Evolutionary conservation across 2,329 filamentous ascomycete genomes (phyloP), one percentile per base, ranked within the genome.

Genomic region (Akanthomyces dipterigenus): DNA sequence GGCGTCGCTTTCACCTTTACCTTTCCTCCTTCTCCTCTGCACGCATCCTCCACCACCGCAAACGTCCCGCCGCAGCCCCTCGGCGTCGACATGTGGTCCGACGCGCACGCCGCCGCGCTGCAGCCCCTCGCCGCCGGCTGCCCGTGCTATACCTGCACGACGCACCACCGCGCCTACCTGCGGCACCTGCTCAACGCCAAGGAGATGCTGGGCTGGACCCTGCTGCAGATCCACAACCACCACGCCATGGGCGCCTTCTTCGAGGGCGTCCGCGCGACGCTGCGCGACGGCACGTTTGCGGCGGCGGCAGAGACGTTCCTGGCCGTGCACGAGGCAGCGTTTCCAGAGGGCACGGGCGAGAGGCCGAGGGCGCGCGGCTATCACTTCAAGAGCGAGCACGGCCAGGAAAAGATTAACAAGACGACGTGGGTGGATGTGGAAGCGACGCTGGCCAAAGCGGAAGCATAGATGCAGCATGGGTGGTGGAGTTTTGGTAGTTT

Each of bases 161-260:
- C 83, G 20, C 93, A 98, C 73, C 91, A 96, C 74, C 81, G 88
- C 55, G 93, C 95, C 0, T 99, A 90, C 73, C 70, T 99, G 40
- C 88, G 92, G 65, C 95, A 99, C 73, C 81, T 98, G 1, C 83
- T 99, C 6, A 82, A 85, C 51, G 92, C 95, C 0, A 96, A 93
- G 70, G 95, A 99, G 75, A 98, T 99, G 95, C 85, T 97, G 5
- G 93, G 89, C 26, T 99, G 95, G 95, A 90, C 88, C 0, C 80
- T 99, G 8, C 80, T 99, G 8, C 93, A 98, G 72, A 82, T 96
- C 3, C 95, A 99, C 76, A 99, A 99, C 72, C 87, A 96, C 71
- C 81, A 87, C 63, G 76, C 89, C 8, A 74, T 96, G 58, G 81
- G 84, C 50, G 69, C 76, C 0, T 96, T 98, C 77, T 96, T 98